A percentile compares a stretch with the other conserved stretches of the same genome.
These are phyloP conservation scores for Suhomyces prunicola DNA, from an alignment of 805 yeast genomes.

Conservation along the genomic window DNA sequence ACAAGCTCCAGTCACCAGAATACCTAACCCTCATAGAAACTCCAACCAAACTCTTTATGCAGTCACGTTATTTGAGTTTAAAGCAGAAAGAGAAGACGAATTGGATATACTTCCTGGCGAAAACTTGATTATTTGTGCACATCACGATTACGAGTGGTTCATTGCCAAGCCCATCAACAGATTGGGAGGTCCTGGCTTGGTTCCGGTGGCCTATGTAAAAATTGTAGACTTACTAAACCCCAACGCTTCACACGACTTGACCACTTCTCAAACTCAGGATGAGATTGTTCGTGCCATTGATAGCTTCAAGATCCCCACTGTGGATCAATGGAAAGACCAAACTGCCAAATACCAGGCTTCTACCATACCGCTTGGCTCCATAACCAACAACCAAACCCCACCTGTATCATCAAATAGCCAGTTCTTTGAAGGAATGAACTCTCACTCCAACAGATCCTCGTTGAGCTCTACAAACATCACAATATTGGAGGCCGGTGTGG, in stretches of 20 bases:
- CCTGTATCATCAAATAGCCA: constrained; percentile 36
- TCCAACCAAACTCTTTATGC: constrained; percentile 65
- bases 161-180: constrained; percentile 95
- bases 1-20: background rate
- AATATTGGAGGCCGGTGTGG: constrained; percentile 69
- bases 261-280: constrained; percentile 41
- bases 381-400: constrained; percentile 26
- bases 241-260: constrained; percentile 41
- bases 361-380: constrained; percentile 66
- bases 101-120: constrained; percentile 83
- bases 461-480: constrained; percentile 29
- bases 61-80: constrained; percentile 78
- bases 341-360: constrained; percentile 92
- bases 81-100: constrained; percentile 82
- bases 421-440: constrained; percentile 25
- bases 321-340: constrained; percentile 90
- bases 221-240: constrained; percentile 66
- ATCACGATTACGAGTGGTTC: constrained; percentile 95
- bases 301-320: constrained; percentile 76
- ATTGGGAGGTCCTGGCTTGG: constrained; percentile 95
- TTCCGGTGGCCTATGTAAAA: constrained; percentile 87
- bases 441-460: constrained; percentile 28
- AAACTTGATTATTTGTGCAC: constrained; percentile 89
- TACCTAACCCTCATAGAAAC: constrained; percentile 14
- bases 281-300: constrained; percentile 52